Percentiles rank a stretch among this genome's conserved stretches.
Conservation (phyloP, 1,139 yeast species). For the Geotrichum cucujoidarum region DNA sequence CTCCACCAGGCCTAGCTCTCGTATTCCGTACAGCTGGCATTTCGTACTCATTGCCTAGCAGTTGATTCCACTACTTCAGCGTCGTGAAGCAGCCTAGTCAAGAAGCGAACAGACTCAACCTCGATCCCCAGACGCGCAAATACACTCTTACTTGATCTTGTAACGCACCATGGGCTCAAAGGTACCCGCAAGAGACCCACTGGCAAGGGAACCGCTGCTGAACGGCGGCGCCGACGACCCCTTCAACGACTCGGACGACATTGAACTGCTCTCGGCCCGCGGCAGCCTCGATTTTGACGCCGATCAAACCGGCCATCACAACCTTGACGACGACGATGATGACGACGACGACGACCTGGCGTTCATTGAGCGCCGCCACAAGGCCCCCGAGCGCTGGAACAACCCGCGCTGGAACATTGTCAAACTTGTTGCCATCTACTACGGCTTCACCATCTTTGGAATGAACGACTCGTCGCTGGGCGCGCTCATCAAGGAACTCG, state of each 20-base stretch:
- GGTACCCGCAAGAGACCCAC: background rate
- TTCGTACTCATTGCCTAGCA: no score
- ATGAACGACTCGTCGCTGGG: slow-evolving; percentile 33
- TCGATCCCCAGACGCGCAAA: no score
- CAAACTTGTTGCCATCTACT: slow-evolving; percentile 25
- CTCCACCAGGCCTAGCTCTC: no score
- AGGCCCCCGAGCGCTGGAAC: slow-evolving; percentile 10
- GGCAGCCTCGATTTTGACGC: background rate
- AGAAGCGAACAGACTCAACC: no score
- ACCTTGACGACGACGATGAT: background rate
- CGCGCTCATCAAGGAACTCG: slow-evolving; percentile 30
- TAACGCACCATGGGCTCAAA: background rate
- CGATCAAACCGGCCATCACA: background rate
- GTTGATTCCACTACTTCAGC: no score
- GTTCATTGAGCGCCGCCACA: background rate
- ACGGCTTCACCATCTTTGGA: slow-evolving; percentile 32
- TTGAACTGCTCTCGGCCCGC: background rate
- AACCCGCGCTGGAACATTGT: slow-evolving; percentile 11
- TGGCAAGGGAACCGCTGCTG: background rate
- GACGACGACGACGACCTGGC: background rate
- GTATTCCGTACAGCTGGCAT: no score
- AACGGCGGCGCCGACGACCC: background rate
- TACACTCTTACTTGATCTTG: no score
- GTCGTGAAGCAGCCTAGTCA: no score
- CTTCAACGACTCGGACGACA: background rate